Percentiles rank a stretch among this genome's conserved stretches.
Conservation (phyloP, 129 eudicot genomes). For the Solidago caesia region DNA sequence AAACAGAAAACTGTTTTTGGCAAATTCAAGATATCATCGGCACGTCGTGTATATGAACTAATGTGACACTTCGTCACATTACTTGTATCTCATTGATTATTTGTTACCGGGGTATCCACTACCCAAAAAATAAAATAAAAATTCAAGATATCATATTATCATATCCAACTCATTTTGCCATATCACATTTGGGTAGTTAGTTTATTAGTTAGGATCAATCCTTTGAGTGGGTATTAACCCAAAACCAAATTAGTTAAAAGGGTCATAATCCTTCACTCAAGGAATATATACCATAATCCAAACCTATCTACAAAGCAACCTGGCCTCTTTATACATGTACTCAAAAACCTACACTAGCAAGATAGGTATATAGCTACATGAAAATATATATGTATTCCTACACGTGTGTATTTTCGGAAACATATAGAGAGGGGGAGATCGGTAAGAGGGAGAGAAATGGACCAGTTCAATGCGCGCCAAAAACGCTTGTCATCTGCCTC, state of each 20-base stretch:
- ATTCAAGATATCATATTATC: too few species aligned
- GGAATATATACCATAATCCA: conserved; percentile 50
- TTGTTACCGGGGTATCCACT: too few species aligned
- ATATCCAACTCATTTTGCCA: background rate
- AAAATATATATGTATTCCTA: background rate
- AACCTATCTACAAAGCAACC: conserved; percentile 31
- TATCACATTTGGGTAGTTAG: background rate
- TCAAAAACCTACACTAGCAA: conserved; percentile 13
- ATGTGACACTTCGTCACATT: too few species aligned
- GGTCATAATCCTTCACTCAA: conserved; percentile 52
- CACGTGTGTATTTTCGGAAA: background rate
- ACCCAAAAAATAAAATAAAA: too few species aligned
- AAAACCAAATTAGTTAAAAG: conserved; percentile 29
- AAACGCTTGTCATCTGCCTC: conserved; percentile 43
- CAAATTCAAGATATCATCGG: too few species aligned
- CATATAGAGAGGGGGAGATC: background rate
- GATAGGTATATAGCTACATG: conserved; percentile 6
- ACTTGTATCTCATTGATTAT: too few species aligned
- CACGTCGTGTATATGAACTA: too few species aligned
- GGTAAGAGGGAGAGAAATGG: conserved; percentile 32
- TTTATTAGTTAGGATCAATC: conserved; percentile 28
- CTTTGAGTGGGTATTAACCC: conserved; percentile 44
- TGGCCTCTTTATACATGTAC: conserved; percentile 12
- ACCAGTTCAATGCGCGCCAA: conserved; percentile 36
- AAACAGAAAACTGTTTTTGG: too few species aligned